Evolutionary conservation across 495 filamentous ascomycete genomes (phyloP).

Genomic region (Cryomyces minteri): DNA sequence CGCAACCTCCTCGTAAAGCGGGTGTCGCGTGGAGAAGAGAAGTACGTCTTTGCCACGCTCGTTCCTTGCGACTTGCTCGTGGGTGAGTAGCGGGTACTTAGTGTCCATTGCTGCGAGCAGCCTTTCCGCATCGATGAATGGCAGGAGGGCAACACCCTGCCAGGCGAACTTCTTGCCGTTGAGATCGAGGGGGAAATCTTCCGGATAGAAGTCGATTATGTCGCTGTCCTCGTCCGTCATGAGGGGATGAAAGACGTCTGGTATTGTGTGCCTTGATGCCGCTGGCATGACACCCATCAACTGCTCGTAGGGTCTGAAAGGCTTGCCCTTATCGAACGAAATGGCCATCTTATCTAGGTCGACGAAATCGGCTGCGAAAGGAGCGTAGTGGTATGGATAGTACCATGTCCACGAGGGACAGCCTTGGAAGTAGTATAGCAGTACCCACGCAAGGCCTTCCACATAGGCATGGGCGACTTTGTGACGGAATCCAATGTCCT

Average conservation of each 20-base stretch:
- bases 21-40: conserved; percentile 63
- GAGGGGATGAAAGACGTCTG: conserved; percentile 63
- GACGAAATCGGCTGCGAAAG: conserved; percentile 89
- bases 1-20: conserved; percentile 64
- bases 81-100: conserved; percentile 59
- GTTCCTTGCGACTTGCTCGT: conserved; percentile 67
- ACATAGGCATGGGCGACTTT: conserved; percentile 86
- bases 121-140: conserved; percentile 88
- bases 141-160: conserved; percentile 87
- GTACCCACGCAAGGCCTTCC: conserved; percentile 96
- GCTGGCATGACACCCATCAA: conserved; percentile 96
- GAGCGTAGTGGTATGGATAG: conserved; percentile 96
- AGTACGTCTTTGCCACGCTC: conserved; percentile 63
- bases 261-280: conserved; percentile 83
- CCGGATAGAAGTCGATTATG: conserved; percentile 95
- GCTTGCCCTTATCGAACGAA: conserved; percentile 67
- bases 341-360: conserved; percentile 63
- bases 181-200: conserved; percentile 79
- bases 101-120: conserved; percentile 67
- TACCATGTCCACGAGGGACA: conserved; percentile 98
- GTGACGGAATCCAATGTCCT: conserved; percentile 72
- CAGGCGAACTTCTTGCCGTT: conserved; percentile 98
- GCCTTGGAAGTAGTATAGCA: conserved; percentile 94
- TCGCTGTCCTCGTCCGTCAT: conserved; percentile 78
- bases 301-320: conserved; percentile 90